phyloP scores from a whole-genome alignment of 345 rosid species.

The Xanthoceras sorbifolium region DNA sequence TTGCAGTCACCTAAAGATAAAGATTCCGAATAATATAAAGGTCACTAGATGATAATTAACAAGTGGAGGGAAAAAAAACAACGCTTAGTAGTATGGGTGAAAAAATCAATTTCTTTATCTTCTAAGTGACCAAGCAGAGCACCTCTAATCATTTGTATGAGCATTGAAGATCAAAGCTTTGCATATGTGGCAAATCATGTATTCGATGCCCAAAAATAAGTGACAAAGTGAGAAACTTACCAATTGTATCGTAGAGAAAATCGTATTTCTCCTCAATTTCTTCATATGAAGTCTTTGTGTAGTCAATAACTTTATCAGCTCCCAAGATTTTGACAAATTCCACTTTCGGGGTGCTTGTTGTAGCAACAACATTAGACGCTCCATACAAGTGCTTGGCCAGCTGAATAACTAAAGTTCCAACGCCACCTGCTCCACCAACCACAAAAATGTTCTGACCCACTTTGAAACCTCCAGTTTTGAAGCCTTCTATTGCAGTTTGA shows the following conservation, averaged over 20 bases:
- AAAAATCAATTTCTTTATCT: too few relatives aligned
- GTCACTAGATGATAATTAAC: not conserved
- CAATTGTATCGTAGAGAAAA: slow-evolving; percentile 45
- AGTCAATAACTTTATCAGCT: slow-evolving; percentile 44
- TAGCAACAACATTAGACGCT: slow-evolving; percentile 49
- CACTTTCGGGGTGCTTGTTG: slow-evolving; percentile 43
- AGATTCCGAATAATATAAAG: not conserved
- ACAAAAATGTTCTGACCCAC: slow-evolving; percentile 37
- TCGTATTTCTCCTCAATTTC: slow-evolving; percentile 43
- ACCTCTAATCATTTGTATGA: too few relatives aligned
- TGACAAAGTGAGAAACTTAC: slow-evolving; percentile 13
- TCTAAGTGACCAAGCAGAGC: too few relatives aligned
- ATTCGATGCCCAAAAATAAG: too few relatives aligned
- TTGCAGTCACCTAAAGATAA: slow-evolving; percentile 40
- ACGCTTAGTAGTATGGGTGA: not conserved
- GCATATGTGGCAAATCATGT: too few relatives aligned
- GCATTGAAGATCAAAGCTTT: too few relatives aligned
- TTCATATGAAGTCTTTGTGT: slow-evolving; percentile 34
- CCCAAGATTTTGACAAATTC: slow-evolving; percentile 44
- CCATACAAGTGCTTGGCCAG: slow-evolving; percentile 43
- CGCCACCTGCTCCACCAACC: slow-evolving; percentile 54
- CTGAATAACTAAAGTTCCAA: slow-evolving; percentile 48
- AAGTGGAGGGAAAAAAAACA: not conserved
- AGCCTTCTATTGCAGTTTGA: slow-evolving; percentile 54
- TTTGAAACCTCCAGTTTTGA: slow-evolving; percentile 34